These are phyloP conservation scores for Microbotryum saponariae DNA, from an alignment of 1,284 basidiomycete genomes.

Conservation along the genomic window DNA sequence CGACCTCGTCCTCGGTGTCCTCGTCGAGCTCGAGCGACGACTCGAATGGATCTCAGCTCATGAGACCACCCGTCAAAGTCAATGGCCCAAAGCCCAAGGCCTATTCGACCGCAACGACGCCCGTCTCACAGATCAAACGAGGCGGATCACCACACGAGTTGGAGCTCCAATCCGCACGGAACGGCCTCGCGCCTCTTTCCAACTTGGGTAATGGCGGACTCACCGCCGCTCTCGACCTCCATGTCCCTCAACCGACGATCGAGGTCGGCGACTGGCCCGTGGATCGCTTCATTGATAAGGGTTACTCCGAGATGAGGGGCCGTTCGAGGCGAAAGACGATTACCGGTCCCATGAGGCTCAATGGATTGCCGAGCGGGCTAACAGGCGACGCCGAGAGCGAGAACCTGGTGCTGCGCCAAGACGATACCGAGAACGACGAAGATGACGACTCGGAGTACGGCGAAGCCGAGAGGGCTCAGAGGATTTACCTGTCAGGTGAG, in stretches of 20 bases:
- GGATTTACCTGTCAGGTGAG: conserved; percentile 25
- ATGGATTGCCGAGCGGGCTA: not conserved
- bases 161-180: not conserved
- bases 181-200: conserved; percentile 7
- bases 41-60: too few species aligned
- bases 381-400: not conserved
- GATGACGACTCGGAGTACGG: conserved; percentile 15
- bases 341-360: not conserved
- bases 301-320: not conserved
- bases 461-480: not conserved
- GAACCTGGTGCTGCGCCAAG: not conserved
- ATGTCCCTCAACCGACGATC: conserved; percentile 8
- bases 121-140: conserved; percentile 16
- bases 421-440: conserved; percentile 22
- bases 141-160: conserved; percentile 21
- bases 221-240: conserved; percentile 18
- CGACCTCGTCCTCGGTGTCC: too few species aligned
- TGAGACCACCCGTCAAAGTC: too few species aligned
- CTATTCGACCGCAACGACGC: not conserved
- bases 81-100: too few species aligned
- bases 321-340: not conserved
- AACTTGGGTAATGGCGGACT: conserved; percentile 6
- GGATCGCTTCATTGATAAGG: not conserved
- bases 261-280: conserved; percentile 4
- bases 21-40: too few species aligned